Conservation (phyloP, 1,284 basidiomycete genomes). For the Rhodotorula glutinis region DNA sequence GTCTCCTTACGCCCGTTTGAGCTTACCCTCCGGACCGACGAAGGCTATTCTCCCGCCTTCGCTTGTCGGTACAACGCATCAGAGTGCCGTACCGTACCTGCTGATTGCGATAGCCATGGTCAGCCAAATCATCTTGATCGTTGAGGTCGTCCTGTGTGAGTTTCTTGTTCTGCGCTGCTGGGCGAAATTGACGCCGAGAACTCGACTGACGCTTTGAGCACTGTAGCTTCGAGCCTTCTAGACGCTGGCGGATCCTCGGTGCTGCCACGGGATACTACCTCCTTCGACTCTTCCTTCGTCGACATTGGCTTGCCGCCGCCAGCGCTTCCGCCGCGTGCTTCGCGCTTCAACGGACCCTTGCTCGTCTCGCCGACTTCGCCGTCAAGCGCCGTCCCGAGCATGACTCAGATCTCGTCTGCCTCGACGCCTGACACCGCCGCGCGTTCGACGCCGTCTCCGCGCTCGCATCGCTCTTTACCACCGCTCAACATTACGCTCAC, state of each 20-base stretch:
- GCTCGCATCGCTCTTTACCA: background rate
- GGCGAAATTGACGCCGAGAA: too few relatives aligned
- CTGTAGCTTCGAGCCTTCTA: too few relatives aligned
- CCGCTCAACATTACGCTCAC: background rate
- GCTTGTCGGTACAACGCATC: slow-evolving; percentile 9
- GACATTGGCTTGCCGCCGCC: background rate
- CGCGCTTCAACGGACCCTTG: background rate
- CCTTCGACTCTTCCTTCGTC: slow-evolving; percentile 1
- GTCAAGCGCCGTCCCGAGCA: too few relatives aligned
- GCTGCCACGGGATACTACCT: background rate
- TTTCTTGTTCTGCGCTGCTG: too few relatives aligned
- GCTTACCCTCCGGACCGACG: background rate
- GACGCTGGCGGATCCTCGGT: background rate
- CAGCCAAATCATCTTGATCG: background rate
- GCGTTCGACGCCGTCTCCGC: background rate
- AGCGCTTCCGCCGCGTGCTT: background rate
- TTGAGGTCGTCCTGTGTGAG: background rate
- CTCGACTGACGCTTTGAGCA: background rate
- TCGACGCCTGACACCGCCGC: too few relatives aligned
- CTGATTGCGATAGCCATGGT: background rate
- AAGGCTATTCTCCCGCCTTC: background rate
- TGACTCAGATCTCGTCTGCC: too few relatives aligned
- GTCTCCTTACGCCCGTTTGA: background rate
- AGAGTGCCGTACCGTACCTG: background rate
- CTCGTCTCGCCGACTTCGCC: too few relatives aligned